A percentile compares a stretch with the other conserved stretches of the same genome.
Conservation (phyloP, 2,329 filamentous ascomycete genomes). For the Lecanicillium sp. region DNA sequence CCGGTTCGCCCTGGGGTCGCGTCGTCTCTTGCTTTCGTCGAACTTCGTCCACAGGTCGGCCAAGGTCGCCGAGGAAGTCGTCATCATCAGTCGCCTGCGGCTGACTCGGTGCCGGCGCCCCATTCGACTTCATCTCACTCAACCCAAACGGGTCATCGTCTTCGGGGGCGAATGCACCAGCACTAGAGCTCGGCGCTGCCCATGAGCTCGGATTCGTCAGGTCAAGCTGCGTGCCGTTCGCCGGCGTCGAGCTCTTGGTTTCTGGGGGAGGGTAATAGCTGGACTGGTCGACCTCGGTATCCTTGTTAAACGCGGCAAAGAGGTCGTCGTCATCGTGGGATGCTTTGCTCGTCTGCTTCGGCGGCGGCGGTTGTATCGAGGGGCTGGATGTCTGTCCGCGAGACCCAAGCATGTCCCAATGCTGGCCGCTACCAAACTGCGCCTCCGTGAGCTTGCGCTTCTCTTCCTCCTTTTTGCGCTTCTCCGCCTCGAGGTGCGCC, state of each 20-base stretch:
- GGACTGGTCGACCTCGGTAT: slow-evolving; percentile 58
- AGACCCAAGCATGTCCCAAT: slow-evolving; percentile 66
- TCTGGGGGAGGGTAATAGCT: slow-evolving; percentile 53
- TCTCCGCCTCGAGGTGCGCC: slow-evolving; percentile 56
- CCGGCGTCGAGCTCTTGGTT: slow-evolving; percentile 36
- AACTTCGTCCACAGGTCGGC: slow-evolving; percentile 56
- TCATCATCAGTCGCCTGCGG: slow-evolving; percentile 43
- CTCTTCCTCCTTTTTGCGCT: slow-evolving; percentile 65
- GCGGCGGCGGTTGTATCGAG: slow-evolving; percentile 14
- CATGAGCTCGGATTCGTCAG: slow-evolving; percentile 47
- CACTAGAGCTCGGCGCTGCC: slow-evolving; percentile 26
- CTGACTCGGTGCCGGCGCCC: slow-evolving; percentile 19
- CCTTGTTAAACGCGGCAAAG: slow-evolving; percentile 58
- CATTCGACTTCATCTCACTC: slow-evolving; percentile 45
- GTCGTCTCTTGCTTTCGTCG: slow-evolving; percentile 35
- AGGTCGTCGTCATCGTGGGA: slow-evolving; percentile 49
- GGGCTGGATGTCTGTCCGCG: slow-evolving; percentile 34
- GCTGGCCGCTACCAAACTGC: slow-evolving; percentile 68
- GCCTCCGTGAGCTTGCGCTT: slow-evolving; percentile 62
- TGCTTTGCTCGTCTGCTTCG: slow-evolving; percentile 7
- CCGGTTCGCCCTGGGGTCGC: slow-evolving; percentile 38
- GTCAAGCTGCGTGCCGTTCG: slow-evolving; percentile 36
- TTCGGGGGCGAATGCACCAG: slow-evolving; percentile 43
- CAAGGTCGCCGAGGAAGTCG: slow-evolving; percentile 58
- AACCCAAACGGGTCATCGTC: slow-evolving; percentile 89